These are phyloP conservation scores for Xerocomellus intermedius DNA, from an alignment of 768 basidiomycete species.

Conservation along the genomic window DNA sequence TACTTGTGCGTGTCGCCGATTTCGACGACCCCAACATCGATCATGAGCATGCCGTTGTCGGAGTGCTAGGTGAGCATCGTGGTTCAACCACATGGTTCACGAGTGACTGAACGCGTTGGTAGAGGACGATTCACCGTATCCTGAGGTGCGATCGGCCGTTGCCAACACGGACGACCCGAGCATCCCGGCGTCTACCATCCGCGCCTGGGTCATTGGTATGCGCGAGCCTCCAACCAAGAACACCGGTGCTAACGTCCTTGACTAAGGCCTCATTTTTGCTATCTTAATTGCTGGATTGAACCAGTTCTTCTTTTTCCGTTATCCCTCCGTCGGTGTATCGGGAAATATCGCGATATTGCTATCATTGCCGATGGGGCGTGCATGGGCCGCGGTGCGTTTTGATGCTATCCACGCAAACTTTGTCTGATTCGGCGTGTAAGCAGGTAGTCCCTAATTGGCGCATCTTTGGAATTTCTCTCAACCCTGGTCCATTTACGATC, in stretches of 20 bases:
- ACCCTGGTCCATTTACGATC: slow-evolving; percentile 75
- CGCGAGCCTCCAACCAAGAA: rapidly evolving
- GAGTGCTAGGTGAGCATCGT: slow-evolving; percentile 15
- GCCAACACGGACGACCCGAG: slow-evolving; percentile 68
- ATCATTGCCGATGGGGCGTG: slow-evolving; percentile 65
- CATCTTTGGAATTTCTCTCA: slow-evolving; percentile 60
- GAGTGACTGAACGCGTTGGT: slow-evolving; percentile 12
- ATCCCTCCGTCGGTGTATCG: slow-evolving; percentile 44
- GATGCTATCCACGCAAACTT: background rate
- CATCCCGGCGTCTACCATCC: slow-evolving; percentile 59
- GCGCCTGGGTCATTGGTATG: slow-evolving; percentile 57
- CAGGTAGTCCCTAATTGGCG: slow-evolving; percentile 49
- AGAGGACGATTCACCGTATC: slow-evolving; percentile 82
- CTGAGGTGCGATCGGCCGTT: slow-evolving; percentile 77
- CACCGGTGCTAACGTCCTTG: background rate
- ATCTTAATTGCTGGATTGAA: slow-evolving; percentile 70
- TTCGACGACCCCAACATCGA: slow-evolving; percentile 42
- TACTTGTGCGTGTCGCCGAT: slow-evolving; percentile 7
- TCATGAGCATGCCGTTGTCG: slow-evolving; percentile 11
- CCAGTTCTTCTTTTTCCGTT: slow-evolving; percentile 76
- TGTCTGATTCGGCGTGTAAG: background rate
- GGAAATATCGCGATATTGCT: slow-evolving; percentile 68
- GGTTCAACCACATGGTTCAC: background rate
- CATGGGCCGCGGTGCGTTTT: slow-evolving; percentile 48
- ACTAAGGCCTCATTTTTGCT: slow-evolving; percentile 43